Conservation (phyloP, 2,329 filamentous ascomycete genomes). For the Atkinsonella hypoxylon region DNA sequence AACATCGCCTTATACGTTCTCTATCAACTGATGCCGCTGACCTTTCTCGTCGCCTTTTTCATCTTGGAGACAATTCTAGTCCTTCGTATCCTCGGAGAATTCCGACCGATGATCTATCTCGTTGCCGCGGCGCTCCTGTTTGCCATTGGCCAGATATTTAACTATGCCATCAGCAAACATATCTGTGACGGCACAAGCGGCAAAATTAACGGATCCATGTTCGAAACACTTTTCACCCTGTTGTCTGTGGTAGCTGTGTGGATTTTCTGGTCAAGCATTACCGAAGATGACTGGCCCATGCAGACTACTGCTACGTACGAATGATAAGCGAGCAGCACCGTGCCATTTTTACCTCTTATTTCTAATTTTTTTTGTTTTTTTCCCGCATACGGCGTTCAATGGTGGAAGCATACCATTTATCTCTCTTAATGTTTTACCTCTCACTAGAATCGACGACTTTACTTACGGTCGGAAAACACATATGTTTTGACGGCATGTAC, state of each 20-base stretch:
- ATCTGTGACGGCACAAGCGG: conserved; percentile 75
- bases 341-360: conserved; percentile 1
- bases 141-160: conserved; percentile 87
- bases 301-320: conserved; percentile 32
- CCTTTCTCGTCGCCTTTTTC: conserved; percentile 84
- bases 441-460: neutral
- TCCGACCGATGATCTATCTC: conserved; percentile 86
- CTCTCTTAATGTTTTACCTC: conserved; percentile 8
- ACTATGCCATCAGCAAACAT: conserved; percentile 84
- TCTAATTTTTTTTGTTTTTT: conserved; percentile 4
- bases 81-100: conserved; percentile 73
- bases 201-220: conserved; percentile 85
- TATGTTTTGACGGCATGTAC: conserved; percentile 1
- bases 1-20: conserved; percentile 85
- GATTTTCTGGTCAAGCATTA: conserved; percentile 98
- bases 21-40: conserved; percentile 78
- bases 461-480: neutral
- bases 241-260: conserved; percentile 73
- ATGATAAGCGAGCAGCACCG: conserved; percentile 8
- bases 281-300: conserved; percentile 92
- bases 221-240: conserved; percentile 87
- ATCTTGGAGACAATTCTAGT: conserved; percentile 76
- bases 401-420: conserved; percentile 11
- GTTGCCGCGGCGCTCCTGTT: conserved; percentile 65
- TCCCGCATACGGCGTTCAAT: conserved; percentile 12